Conservation (phyloP, 495 filamentous ascomycete genomes). For the Daldinia bambusicola region DNA sequence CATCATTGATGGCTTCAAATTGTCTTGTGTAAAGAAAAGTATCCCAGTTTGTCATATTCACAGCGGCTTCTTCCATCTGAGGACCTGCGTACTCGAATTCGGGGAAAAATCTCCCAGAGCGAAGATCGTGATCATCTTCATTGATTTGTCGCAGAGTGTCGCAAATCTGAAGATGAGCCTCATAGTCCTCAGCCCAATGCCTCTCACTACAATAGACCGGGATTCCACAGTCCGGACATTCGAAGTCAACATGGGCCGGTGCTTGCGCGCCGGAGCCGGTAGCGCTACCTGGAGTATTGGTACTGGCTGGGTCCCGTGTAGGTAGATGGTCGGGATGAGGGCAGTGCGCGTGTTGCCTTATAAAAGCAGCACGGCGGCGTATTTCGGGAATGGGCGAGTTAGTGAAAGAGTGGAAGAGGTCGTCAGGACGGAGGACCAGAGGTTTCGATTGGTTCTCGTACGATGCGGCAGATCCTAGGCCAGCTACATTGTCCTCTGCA, state of each 20-base stretch:
- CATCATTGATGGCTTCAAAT: conserved; percentile 87
- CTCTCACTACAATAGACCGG: conserved; percentile 92
- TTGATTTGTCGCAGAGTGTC: conserved; percentile 92
- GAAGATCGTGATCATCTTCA: conserved; percentile 96
- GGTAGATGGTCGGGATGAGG: conserved; percentile 85
- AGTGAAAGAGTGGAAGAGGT: conserved; percentile 93
- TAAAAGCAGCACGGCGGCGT: conserved; percentile 83
- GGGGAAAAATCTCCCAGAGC: conserved; percentile 88
- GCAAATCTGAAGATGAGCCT: conserved; percentile 89
- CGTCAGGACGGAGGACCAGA: conserved; percentile 74
- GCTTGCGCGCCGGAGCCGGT: conserved; percentile 60
- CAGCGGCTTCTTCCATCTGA: conserved; percentile 88
- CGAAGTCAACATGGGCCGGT: conserved; percentile 84
- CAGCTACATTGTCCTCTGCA: conserved; percentile 24
- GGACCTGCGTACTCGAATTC: conserved; percentile 91
- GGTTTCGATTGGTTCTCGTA: conserved; percentile 46
- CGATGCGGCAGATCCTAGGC: conserved; percentile 34
- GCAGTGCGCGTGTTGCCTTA: conserved; percentile 89
- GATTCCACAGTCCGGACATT: conserved; percentile 96
- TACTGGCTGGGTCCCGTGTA: conserved; percentile 70
- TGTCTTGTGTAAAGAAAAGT: conserved; percentile 91
- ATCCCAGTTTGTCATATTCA: conserved; percentile 99
- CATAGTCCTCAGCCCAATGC: conserved; percentile 96
- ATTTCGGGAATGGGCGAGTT: conserved; percentile 87
- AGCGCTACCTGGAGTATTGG: conserved; percentile 64